These are phyloP conservation scores for Cyclostephanos invisitatus DNA, from an alignment of 108 stramenopile species.

Conservation along the genomic window DNA sequence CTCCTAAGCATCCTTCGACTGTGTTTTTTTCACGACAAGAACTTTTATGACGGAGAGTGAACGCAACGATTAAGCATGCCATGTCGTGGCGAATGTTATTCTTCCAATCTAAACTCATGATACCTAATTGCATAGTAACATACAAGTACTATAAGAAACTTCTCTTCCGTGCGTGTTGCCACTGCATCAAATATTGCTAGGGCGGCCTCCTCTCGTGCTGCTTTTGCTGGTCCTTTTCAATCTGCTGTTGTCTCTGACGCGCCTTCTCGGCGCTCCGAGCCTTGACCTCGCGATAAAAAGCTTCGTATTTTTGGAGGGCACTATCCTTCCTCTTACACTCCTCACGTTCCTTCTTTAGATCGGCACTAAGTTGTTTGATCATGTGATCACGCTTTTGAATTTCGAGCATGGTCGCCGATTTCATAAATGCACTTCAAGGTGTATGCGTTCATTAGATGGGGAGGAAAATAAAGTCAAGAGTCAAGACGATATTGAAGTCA, in stretches of 20 bases:
- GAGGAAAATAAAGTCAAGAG: not conserved
- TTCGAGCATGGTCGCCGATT: slow-evolving; percentile 51
- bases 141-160: too few relatives aligned
- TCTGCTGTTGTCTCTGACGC: slow-evolving; percentile 54
- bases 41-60: too few relatives aligned
- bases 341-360: slow-evolving; percentile 82
- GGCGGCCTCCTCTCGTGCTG: slow-evolving; percentile 8
- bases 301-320: slow-evolving; percentile 84
- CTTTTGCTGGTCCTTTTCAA: slow-evolving; percentile 29
- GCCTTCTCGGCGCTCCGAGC: slow-evolving; percentile 83
- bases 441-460: not conserved
- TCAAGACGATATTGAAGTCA: not conserved
- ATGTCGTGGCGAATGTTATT: too few relatives aligned
- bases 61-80: too few relatives aligned
- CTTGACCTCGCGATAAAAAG: slow-evolving; percentile 86
- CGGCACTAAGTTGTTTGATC: slow-evolving; percentile 74
- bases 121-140: too few relatives aligned
- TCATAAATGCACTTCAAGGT: slow-evolving; percentile 29
- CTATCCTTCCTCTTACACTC: slow-evolving; percentile 84
- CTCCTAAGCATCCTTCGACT: too few relatives aligned
- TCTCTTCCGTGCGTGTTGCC: not conserved
- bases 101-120: too few relatives aligned
- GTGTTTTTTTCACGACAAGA: too few relatives aligned
- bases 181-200: not conserved
- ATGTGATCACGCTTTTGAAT: slow-evolving; percentile 74